Conservation (phyloP, 139 green algal genomes). For the Gonium pectorale region DNA sequence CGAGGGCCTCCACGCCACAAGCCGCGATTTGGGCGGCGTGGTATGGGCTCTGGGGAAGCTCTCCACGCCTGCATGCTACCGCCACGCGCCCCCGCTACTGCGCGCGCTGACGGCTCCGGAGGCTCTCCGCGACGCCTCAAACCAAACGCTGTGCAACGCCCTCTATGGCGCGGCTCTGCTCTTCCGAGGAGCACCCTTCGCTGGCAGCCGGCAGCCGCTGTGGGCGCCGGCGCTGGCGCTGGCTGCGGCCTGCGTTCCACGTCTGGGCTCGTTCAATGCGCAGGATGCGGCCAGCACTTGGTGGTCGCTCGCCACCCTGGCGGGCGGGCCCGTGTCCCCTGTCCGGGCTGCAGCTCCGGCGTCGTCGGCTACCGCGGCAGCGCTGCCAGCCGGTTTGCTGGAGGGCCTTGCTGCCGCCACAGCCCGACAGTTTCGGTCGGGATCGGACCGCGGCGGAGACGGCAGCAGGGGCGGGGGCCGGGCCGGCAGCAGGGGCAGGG, state of each 20-base stretch:
- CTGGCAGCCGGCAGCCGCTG: neutral
- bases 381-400: neutral
- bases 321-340: neutral
- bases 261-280: neutral
- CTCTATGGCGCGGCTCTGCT: constrained; percentile 16
- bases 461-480: neutral
- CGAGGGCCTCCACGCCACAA: neutral
- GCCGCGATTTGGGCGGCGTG: neutral
- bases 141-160: neutral
- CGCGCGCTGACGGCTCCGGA: neutral
- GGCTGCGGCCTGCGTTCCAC: neutral
- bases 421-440: neutral
- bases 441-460: too few species aligned
- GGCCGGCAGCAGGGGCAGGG: neutral
- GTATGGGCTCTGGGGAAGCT: constrained; percentile 19
- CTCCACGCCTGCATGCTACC: neutral
- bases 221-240: neutral
- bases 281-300: constrained; percentile 8
- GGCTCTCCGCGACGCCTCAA: neutral
- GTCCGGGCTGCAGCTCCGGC: neutral
- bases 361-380: neutral
- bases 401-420: neutral
- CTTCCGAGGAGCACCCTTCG: neutral
- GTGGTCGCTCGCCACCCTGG: constrained; percentile 9
- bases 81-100: neutral